Evolutionary conservation across 352 stramenopile species (phyloP).

Genomic region (Phytophthora crassamura): DNA sequence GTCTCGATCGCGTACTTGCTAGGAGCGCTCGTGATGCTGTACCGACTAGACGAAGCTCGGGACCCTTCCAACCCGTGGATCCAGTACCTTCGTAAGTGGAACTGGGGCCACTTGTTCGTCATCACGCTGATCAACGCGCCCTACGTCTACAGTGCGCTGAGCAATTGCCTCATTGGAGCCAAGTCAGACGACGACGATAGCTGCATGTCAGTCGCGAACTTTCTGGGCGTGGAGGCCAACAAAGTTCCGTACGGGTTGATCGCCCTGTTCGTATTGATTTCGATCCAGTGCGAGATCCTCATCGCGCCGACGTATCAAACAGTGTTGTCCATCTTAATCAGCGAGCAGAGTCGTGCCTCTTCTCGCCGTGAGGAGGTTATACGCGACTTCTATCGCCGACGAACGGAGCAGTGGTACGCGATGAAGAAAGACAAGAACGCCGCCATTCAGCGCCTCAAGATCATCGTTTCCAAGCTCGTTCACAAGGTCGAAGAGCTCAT

Average conservation of each 20-base stretch:
- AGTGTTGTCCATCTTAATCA: constrained; percentile 56
- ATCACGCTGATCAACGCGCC: constrained; percentile 77
- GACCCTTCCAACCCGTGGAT: constrained; percentile 69
- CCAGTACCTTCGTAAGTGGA: constrained; percentile 78
- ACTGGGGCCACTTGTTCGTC: constrained; percentile 84
- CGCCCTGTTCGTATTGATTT: constrained; percentile 82
- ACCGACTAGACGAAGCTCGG: constrained; percentile 75
- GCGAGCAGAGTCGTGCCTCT: constrained; percentile 56
- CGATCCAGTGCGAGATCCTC: constrained; percentile 86
- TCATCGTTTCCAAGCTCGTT: constrained; percentile 89
- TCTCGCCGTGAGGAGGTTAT: constrained; percentile 69
- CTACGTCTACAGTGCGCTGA: constrained; percentile 61
- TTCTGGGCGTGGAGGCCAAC: constrained; percentile 67
- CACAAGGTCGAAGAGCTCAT: constrained; percentile 91
- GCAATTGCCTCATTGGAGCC: constrained; percentile 51
- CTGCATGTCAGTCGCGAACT: constrained; percentile 76
- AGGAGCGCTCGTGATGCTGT: constrained; percentile 75
- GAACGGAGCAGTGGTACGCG: constrained; percentile 75
- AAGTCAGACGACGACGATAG: constrained; percentile 30
- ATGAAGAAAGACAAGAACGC: constrained; percentile 89
- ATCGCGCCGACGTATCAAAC: constrained; percentile 63
- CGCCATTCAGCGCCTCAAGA: constrained; percentile 82
- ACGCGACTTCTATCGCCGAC: constrained; percentile 65
- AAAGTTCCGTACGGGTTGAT: constrained; percentile 73
- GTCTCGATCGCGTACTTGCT: constrained; percentile 84